Percentiles rank a stretch among this genome's conserved stretches.
Conservation (phyloP, 345 rosid species). For the Rhodamnia argentea region DNA sequence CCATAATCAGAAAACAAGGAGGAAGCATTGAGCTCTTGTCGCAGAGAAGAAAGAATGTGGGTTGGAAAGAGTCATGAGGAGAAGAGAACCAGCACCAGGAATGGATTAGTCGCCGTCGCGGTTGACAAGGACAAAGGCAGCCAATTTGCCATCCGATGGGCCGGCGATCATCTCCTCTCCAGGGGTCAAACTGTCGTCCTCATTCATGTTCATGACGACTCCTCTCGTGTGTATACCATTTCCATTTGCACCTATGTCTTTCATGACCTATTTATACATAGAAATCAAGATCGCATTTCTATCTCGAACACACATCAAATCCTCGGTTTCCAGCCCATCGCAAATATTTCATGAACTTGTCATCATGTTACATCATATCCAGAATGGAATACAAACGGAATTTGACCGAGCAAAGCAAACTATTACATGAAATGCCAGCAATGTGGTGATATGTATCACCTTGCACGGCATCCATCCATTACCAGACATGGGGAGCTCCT, state of each 20-base stretch:
- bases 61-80: slow-evolving; percentile 2
- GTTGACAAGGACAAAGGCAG: slow-evolving; percentile 83
- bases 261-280: not conserved
- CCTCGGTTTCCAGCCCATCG: not conserved
- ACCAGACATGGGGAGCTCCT: not conserved
- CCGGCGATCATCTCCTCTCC: slow-evolving; percentile 53
- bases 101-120: slow-evolving; percentile 68
- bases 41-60: slow-evolving; percentile 11
- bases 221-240: not conserved
- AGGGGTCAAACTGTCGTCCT: slow-evolving; percentile 62
- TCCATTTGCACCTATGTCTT: not conserved
- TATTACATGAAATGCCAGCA: not conserved
- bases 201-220: slow-evolving; percentile 39
- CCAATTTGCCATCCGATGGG: slow-evolving; percentile 77
- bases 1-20: not conserved
- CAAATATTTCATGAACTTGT: not conserved
- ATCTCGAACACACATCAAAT: not conserved
- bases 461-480: not conserved
- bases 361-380: slow-evolving; percentile 3
- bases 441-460: not conserved
- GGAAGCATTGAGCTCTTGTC: not conserved
- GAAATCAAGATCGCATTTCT: not conserved
- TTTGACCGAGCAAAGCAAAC: not conserved
- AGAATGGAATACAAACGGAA: not conserved
- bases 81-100: slow-evolving; percentile 28